Evolutionary conservation across 148 eudicot genomes (phyloP).

Genomic region (Rhododendron williamsianum): DNA sequence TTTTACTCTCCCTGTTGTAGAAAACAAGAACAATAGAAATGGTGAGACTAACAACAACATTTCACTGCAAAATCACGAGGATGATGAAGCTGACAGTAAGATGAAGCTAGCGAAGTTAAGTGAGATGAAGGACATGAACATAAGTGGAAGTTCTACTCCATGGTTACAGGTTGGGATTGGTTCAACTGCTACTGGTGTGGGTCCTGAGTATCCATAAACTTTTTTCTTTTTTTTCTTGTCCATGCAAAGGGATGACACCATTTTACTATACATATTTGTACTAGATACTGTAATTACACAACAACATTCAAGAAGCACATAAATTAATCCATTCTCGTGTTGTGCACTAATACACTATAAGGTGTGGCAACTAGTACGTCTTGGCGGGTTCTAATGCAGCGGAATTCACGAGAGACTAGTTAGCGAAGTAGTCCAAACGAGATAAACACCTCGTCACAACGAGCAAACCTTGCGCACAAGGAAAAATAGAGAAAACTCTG

Average conservation of each 20-base stretch:
- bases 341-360: too few species aligned
- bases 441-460: too few species aligned
- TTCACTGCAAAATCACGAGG: slow-evolving; percentile 26
- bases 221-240: neutral
- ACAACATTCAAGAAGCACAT: neutral
- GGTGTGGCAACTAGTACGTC: too few species aligned
- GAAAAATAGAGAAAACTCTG: too few species aligned
- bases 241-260: neutral
- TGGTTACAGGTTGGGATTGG: slow-evolving; percentile 86
- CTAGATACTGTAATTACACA: neutral
- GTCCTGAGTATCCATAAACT: slow-evolving; percentile 20
- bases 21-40: neutral
- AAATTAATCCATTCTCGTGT: neutral
- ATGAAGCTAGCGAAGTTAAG: slow-evolving; percentile 56
- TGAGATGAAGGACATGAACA: slow-evolving; percentile 57
- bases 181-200: slow-evolving; percentile 35
- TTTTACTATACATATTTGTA: neutral
- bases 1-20: neutral
- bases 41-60: neutral
- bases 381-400: too few species aligned
- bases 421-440: too few species aligned
- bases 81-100: slow-evolving; percentile 78
- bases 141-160: slow-evolving; percentile 38
- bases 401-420: too few species aligned
- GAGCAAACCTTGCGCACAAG: too few species aligned